phyloP scores from a whole-genome alignment of 768 basidiomycete genomes.

The Calocera viscosa region DNA sequence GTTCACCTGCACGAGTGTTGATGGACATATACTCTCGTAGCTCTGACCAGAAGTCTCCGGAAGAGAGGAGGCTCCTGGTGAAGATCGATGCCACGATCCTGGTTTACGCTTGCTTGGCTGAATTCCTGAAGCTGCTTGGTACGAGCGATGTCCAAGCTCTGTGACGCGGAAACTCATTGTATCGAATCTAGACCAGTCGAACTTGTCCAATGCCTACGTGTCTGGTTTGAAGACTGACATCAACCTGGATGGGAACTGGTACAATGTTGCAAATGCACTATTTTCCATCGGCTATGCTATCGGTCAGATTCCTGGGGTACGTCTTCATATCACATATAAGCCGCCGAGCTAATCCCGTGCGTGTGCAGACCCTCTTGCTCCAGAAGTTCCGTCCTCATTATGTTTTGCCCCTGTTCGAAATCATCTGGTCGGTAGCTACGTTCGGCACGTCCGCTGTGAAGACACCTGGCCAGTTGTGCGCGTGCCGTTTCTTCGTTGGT shows the following conservation, averaged over 20 bases:
- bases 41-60: neutral
- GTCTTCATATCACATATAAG: neutral
- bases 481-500: conserved; percentile 60
- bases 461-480: conserved; percentile 34
- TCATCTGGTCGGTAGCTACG: conserved; percentile 53
- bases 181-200: neutral
- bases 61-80: neutral
- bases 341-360: neutral
- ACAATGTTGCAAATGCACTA: conserved; percentile 39
- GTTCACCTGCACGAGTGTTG: neutral
- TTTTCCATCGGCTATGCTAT: conserved; percentile 67
- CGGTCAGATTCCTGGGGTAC: conserved; percentile 25
- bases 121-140: conserved; percentile 2
- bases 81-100: neutral
- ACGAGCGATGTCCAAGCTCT: neutral
- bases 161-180: neutral
- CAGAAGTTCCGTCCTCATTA: conserved; percentile 50
- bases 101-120: neutral
- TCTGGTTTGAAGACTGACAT: conserved; percentile 7
- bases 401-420: conserved; percentile 40
- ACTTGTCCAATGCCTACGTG: neutral
- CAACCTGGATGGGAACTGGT: neutral
- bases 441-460: conserved; percentile 17
- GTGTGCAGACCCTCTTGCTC: conserved; percentile 50
- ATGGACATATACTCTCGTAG: neutral